These are phyloP conservation scores for Angophora floribunda DNA, from an alignment of 345 rosid genomes.

Conservation along the genomic window DNA sequence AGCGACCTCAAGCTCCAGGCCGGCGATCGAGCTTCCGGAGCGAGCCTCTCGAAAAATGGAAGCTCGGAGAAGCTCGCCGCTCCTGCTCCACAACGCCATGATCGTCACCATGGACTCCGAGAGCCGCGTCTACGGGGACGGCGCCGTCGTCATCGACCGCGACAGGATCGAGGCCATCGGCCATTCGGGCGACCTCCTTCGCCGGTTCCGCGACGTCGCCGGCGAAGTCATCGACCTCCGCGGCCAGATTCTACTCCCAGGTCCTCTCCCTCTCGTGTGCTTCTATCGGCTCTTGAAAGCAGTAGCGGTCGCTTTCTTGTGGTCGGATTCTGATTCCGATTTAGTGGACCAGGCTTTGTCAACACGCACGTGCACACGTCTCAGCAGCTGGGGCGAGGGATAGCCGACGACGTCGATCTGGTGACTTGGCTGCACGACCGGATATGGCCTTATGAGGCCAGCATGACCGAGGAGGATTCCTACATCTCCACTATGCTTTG, in stretches of 20 bases:
- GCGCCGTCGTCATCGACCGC: conserved; percentile 27
- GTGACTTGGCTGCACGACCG: conserved; percentile 60
- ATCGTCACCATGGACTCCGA: conserved; percentile 48
- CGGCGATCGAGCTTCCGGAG: neutral
- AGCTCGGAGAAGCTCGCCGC: neutral
- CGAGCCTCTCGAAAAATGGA: neutral
- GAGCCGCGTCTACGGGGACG: conserved; percentile 33
- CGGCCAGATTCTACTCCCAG: conserved; percentile 52
- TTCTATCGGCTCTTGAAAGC: too few relatives aligned
- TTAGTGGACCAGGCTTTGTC: conserved; percentile 28
- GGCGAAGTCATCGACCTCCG: conserved; percentile 36
- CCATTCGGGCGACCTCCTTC: conserved; percentile 33
- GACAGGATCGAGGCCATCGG: conserved; percentile 53
- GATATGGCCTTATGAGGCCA: conserved; percentile 69
- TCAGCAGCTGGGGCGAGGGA: conserved; percentile 65
- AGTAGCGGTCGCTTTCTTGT: neutral
- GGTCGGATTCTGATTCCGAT: neutral
- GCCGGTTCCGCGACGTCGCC: conserved; percentile 19
- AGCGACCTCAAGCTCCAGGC: neutral
- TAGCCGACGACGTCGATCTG: conserved; percentile 58
- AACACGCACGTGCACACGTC: conserved; percentile 71
- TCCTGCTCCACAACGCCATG: conserved; percentile 30
- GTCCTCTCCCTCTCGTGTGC: neutral
- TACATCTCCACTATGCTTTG: conserved; percentile 57
- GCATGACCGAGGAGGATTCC: conserved; percentile 58